phyloP scores from a whole-genome alignment of 163 green algal species.

The Scenedesmus sp. region DNA sequence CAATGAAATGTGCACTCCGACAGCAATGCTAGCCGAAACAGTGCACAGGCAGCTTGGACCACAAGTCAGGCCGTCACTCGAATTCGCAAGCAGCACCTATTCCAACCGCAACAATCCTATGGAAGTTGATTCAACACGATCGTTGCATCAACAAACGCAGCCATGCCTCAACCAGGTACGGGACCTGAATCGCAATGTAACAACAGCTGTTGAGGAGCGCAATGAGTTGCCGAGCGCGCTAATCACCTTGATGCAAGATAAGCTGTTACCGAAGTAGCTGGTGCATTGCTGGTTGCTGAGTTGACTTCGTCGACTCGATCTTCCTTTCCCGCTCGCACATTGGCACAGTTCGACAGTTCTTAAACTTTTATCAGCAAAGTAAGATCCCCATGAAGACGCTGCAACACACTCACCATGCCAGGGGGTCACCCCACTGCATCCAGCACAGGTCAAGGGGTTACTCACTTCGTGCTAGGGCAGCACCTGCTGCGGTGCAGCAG shows the following conservation, averaged over 20 bases:
- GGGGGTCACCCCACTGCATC: background rate
- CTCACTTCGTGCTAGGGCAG: background rate
- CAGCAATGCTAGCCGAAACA: background rate
- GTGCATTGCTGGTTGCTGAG: background rate
- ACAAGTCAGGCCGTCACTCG: constrained; percentile 1
- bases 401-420: background rate
- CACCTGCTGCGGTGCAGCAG: background rate
- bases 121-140: background rate
- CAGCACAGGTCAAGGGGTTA: background rate
- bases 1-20: background rate
- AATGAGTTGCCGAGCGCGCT: background rate
- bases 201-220: background rate
- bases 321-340: background rate
- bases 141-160: background rate
- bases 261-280: background rate
- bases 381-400: background rate
- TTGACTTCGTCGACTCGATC: background rate
- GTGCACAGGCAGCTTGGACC: background rate
- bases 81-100: background rate
- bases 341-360: background rate
- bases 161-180: background rate
- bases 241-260: background rate
- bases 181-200: background rate
- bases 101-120: background rate
- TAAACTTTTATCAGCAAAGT: background rate